These are phyloP conservation scores for Sphagnum contortum DNA, from an alignment of 225 moss, liverwort and hornwort species.

Conservation along the genomic window DNA sequence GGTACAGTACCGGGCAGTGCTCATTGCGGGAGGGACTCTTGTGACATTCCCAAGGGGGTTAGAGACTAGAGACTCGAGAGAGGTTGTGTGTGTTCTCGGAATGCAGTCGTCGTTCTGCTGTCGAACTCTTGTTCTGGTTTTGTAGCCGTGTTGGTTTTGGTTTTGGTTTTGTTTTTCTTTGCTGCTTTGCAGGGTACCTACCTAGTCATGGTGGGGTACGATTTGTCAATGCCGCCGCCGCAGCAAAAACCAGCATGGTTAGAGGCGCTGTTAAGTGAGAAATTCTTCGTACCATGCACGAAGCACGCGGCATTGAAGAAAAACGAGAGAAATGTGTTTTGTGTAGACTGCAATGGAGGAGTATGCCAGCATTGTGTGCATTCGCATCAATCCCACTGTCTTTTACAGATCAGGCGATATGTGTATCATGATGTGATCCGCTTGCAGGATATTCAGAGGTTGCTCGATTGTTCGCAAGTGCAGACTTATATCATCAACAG, in stretches of 20 bases:
- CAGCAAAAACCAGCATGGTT: slow-evolving; percentile 78
- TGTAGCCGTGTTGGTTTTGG: too few species aligned
- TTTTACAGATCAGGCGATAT: slow-evolving; percentile 92
- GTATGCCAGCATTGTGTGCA: slow-evolving; percentile 98
- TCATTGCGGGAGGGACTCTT: too few species aligned
- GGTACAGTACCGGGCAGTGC: too few species aligned
- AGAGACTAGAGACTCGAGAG: too few species aligned
- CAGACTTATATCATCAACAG: slow-evolving; percentile 99
- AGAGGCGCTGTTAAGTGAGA: slow-evolving; percentile 69
- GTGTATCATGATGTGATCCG: slow-evolving; percentile 98
- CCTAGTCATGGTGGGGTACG: slow-evolving; percentile 75
- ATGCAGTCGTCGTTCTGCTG: too few species aligned
- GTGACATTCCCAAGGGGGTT: too few species aligned
- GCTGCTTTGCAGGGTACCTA: too few species aligned
- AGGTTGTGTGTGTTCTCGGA: too few species aligned
- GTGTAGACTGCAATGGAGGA: slow-evolving; percentile 91
- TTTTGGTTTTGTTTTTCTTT: too few species aligned
- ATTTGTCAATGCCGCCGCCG: slow-evolving; percentile 46
- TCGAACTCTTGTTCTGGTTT: too few species aligned
- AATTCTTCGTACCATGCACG: slow-evolving; percentile 79
- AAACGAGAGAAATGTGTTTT: slow-evolving; percentile 97
- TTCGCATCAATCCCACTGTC: slow-evolving; percentile 65
- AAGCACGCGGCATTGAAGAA: slow-evolving; percentile 84
- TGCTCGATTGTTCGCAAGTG: slow-evolving; percentile 85
- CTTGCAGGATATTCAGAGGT: slow-evolving; percentile 74